Conservation (phyloP, 768 basidiomycete genomes). For the Xerocomus potaroensis region DNA sequence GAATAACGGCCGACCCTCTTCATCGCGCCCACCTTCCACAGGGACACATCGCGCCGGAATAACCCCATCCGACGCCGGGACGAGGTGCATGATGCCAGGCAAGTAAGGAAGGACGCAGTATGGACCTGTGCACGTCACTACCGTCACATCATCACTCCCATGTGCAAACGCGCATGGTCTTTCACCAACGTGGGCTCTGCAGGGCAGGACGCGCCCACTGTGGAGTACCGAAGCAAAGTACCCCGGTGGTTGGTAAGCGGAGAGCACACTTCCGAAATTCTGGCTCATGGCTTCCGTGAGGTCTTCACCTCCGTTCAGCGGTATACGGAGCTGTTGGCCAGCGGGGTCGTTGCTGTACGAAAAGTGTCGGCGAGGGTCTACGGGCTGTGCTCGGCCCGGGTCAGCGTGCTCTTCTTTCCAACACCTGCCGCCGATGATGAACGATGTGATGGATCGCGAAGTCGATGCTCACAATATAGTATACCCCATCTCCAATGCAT, state of each 20-base stretch:
- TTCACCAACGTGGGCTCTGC: background rate
- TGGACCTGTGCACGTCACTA: background rate
- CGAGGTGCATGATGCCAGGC: slow-evolving; percentile 1
- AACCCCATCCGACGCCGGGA: background rate
- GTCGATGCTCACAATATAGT: slow-evolving; percentile 1
- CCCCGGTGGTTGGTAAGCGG: too few relatives aligned
- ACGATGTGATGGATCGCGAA: background rate
- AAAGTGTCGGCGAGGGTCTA: background rate
- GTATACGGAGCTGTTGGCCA: slow-evolving; percentile 2
- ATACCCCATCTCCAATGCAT: slow-evolving; percentile 2
- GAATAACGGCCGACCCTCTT: slow-evolving; percentile 1
- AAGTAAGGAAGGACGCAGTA: slow-evolving; percentile 4
- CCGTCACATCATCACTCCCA: background rate
- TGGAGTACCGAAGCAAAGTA: slow-evolving; percentile 2
- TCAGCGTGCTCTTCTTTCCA: slow-evolving; percentile 3
- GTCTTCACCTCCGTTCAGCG: background rate
- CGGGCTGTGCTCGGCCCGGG: background rate
- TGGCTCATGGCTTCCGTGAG: background rate
- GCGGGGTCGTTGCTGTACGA: slow-evolving; percentile 1
- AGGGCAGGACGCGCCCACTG: background rate
- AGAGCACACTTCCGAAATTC: background rate
- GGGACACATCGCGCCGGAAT: background rate
- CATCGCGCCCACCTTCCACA: slow-evolving; percentile 5
- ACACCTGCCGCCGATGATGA: background rate
- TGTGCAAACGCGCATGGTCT: background rate